Conservation (phyloP, 306 rosid species). For the Coriaria nepalensis region DNA sequence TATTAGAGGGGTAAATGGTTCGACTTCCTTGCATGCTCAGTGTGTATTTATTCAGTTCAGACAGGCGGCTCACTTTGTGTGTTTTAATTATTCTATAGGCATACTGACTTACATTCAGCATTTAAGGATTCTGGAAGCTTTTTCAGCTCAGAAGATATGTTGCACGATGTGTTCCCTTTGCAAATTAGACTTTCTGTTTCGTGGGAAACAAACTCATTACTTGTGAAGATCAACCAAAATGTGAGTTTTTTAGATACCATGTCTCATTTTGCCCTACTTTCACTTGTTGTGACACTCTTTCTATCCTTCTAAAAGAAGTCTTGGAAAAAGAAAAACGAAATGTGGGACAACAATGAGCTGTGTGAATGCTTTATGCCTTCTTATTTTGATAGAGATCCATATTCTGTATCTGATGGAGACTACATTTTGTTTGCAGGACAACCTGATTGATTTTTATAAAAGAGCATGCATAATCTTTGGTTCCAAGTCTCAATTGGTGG, state of each 20-base stretch:
- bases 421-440: slow-evolving; percentile 47
- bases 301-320: too few species aligned
- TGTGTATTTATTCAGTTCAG: slow-evolving; percentile 2
- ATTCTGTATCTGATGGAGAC: slow-evolving; percentile 11
- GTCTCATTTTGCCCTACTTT: not conserved
- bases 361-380: too few species aligned
- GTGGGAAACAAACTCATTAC: slow-evolving; percentile 51
- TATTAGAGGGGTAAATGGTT: too few species aligned
- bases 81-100: slow-evolving; percentile 40
- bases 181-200: slow-evolving; percentile 60
- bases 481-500: slow-evolving; percentile 43
- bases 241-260: slow-evolving; percentile 19
- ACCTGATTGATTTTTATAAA: slow-evolving; percentile 33
- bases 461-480: slow-evolving; percentile 55
- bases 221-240: slow-evolving; percentile 59
- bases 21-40: not conserved
- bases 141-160: slow-evolving; percentile 24
- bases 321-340: too few species aligned
- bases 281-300: too few species aligned
- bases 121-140: slow-evolving; percentile 30
- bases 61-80: slow-evolving; percentile 14
- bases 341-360: too few species aligned
- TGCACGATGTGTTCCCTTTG: slow-evolving; percentile 49
- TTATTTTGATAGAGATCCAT: slow-evolving; percentile 1
- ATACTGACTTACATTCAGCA: slow-evolving; percentile 29